These are phyloP conservation scores for Suillus occidentalis DNA, from an alignment of 768 basidiomycete species.

Conservation along the genomic window DNA sequence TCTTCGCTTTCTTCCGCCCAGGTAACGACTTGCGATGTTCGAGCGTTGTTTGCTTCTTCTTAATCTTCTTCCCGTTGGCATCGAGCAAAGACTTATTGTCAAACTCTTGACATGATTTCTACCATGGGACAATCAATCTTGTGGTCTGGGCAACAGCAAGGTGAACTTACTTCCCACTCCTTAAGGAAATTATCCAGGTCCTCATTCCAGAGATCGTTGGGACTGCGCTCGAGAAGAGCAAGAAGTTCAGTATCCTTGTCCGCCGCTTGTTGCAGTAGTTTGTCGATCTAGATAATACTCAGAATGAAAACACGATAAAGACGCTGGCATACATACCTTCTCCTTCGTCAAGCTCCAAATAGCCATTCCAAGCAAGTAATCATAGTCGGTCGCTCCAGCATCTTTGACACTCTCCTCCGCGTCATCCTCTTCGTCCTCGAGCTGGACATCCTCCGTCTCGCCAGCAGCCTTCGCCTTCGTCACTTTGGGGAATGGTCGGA, in stretches of 20 bases:
- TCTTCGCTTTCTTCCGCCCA: constrained; percentile 37
- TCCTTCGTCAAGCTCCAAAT: constrained; percentile 95
- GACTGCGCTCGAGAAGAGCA: constrained; percentile 70
- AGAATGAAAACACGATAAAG: constrained; percentile 10
- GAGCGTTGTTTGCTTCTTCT: constrained; percentile 57
- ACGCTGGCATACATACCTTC: constrained; percentile 50
- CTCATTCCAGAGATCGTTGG: constrained; percentile 84
- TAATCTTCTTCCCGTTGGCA: constrained; percentile 51
- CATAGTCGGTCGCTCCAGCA: constrained; percentile 66
- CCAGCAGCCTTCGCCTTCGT: constrained; percentile 51
- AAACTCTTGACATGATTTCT: constrained; percentile 46
- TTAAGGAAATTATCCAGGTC: constrained; percentile 83
- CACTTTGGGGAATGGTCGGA: constrained; percentile 89
- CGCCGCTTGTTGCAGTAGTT: constrained; percentile 72
- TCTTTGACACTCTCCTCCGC: constrained; percentile 47
- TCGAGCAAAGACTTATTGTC: constrained; percentile 46
- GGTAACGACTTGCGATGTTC: constrained; percentile 51
- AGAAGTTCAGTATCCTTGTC: constrained; percentile 85
- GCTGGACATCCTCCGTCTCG: constrained; percentile 61
- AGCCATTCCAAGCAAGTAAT: constrained; percentile 93
- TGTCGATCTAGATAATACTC: constrained; percentile 64
- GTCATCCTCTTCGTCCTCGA: constrained; percentile 48
- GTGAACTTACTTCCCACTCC: constrained; percentile 78
- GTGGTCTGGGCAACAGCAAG: background rate
- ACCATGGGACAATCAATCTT: constrained; percentile 7